Evolutionary conservation across 2,329 filamentous ascomycete genomes (phyloP).

Genomic region (Aureobasidium namibiae): DNA sequence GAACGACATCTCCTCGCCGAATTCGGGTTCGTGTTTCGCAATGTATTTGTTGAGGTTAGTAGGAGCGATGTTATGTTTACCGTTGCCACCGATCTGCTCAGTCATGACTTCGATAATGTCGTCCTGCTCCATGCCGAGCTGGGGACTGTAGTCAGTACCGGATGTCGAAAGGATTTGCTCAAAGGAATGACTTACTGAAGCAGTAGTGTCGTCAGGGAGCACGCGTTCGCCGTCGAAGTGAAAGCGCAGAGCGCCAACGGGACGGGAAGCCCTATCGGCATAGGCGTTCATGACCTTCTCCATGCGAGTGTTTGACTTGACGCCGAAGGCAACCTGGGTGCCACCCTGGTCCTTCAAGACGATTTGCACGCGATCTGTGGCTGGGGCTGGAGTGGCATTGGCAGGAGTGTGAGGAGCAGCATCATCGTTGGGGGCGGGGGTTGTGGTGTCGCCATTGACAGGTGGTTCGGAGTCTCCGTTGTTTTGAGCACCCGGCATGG

Average conservation of each 20-base stretch:
- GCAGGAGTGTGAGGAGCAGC: background rate
- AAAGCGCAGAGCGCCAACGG: background rate
- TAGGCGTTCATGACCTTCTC: conserved; percentile 3
- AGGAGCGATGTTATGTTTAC: background rate
- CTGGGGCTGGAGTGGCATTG: background rate
- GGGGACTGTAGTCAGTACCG: background rate
- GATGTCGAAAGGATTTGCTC: background rate
- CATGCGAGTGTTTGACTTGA: conserved; percentile 6
- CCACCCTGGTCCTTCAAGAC: background rate
- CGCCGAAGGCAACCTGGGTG: background rate
- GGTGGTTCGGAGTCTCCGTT: background rate
- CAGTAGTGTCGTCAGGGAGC: background rate
- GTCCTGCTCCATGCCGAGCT: conserved; percentile 9
- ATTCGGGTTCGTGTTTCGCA: background rate
- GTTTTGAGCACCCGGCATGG: background rate
- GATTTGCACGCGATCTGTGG: background rate
- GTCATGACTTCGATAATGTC: conserved; percentile 11
- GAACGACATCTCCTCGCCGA: background rate
- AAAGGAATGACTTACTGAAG: background rate
- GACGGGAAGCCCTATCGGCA: background rate
- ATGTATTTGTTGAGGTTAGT: background rate
- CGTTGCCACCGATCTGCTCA: conserved; percentile 2
- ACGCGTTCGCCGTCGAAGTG: background rate
- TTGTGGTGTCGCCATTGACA: background rate
- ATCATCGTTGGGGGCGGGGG: background rate